phyloP scores from a whole-genome alignment of 306 rosid genomes.

The Trichosanthes truncata region DNA sequence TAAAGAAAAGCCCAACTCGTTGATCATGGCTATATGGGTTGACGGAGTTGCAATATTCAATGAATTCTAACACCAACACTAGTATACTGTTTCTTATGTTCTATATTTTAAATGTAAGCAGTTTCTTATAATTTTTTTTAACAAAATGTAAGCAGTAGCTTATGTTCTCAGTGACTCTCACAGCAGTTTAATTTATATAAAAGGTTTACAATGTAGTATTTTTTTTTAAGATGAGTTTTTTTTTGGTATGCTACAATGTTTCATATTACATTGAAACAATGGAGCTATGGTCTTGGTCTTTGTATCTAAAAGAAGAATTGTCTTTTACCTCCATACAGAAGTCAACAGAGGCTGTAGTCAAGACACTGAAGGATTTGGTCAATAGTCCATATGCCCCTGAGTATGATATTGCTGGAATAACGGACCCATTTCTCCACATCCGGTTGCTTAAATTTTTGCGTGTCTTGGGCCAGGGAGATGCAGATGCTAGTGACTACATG shows the following conservation, averaged over 20 bases:
- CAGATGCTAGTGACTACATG: constrained; percentile 86
- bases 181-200: not conserved
- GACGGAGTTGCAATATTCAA: not conserved
- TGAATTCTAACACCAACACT: not conserved
- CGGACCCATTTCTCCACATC: constrained; percentile 94
- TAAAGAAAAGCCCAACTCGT: not conserved
- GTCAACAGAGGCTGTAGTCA: constrained; percentile 82
- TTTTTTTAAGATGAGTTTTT: not conserved
- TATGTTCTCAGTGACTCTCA: not conserved
- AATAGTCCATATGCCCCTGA: constrained; percentile 95
- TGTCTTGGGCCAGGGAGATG: constrained; percentile 85
- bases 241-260: not conserved
- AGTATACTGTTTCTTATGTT: not conserved
- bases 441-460: constrained; percentile 84
- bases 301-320: constrained; percentile 15
- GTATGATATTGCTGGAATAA: constrained; percentile 92
- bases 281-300: not conserved
- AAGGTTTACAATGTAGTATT: not conserved
- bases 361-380: constrained; percentile 72
- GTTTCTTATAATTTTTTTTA: not conserved
- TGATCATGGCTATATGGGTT: not conserved
- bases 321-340: constrained; percentile 45
- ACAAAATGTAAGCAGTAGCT: not conserved
- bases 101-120: not conserved
- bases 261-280: not conserved